Evolutionary conservation across 352 stramenopile genomes (phyloP).

Genomic region (Globisporangium camurandrum): DNA sequence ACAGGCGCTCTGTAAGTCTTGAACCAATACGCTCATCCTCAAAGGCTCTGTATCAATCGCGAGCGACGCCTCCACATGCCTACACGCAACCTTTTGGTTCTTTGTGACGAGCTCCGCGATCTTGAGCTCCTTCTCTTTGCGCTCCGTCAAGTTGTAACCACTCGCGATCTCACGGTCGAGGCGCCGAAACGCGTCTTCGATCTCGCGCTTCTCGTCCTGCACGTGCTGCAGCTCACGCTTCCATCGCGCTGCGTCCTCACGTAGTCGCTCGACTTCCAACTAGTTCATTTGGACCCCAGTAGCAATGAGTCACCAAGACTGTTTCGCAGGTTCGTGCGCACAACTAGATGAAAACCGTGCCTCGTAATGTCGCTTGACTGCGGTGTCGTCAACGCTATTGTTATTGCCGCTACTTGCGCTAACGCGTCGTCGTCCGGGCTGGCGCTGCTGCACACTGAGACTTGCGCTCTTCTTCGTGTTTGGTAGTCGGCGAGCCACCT

Average conservation of each 20-base stretch:
- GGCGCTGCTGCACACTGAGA: neutral
- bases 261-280: conserved; percentile 20
- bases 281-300: too few relatives aligned
- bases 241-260: conserved; percentile 13
- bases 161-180: conserved; percentile 45
- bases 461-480: conserved; percentile 1
- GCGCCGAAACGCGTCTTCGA: conserved; percentile 39
- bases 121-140: conserved; percentile 54
- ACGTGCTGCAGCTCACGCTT: conserved; percentile 29
- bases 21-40: too few relatives aligned
- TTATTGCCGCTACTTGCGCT: conserved; percentile 18
- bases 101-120: conserved; percentile 53
- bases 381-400: conserved; percentile 14
- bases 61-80: neutral
- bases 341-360: too few relatives aligned
- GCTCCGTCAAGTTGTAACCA: conserved; percentile 45
- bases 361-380: neutral
- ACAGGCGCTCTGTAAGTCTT: too few relatives aligned
- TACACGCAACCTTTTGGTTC: conserved; percentile 38
- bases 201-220: conserved; percentile 30
- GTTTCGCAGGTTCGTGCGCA: neutral
- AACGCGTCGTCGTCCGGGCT: neutral
- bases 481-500: neutral
- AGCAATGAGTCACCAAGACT: neutral
- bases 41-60: too few relatives aligned